Percentiles rank a stretch among this genome's conserved stretches.
phyloP scores from a whole-genome alignment of 305 asterid species.

The Fraxinus xanthoxyloides region DNA sequence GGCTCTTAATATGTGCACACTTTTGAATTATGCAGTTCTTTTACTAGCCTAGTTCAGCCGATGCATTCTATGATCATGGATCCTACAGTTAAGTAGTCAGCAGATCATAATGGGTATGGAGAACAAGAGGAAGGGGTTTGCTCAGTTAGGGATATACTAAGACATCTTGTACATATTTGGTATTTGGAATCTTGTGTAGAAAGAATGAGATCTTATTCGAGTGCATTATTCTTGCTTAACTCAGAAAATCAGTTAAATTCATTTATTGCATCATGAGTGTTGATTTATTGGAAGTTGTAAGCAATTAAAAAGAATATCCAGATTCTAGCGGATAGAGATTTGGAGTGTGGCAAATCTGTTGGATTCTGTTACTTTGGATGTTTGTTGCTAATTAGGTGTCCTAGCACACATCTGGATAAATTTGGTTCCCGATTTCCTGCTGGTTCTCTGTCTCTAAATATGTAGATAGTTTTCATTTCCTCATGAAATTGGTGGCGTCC shows the following conservation, averaged over 20 bases:
- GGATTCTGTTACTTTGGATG: not conserved
- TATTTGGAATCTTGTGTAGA: not conserved
- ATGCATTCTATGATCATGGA: not conserved
- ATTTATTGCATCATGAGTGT: not conserved
- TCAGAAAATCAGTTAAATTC: not conserved
- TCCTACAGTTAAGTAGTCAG: not conserved
- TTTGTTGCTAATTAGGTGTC: slow-evolving; percentile 6
- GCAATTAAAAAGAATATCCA: not conserved
- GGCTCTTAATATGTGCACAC: not conserved
- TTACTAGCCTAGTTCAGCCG: not conserved
- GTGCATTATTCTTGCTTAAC: not conserved
- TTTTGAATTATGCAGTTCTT: not conserved
- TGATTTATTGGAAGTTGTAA: not conserved
- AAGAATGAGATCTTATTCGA: not conserved
- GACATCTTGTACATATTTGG: not conserved
- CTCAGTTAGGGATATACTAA: not conserved
- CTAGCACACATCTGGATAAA: not conserved
- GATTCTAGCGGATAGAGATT: not conserved
- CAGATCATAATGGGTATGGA: not conserved
- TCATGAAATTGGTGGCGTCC: slow-evolving; percentile 9
- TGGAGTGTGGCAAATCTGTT: not conserved
- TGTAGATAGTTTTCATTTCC: slow-evolving; percentile 15
- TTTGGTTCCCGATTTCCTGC: slow-evolving; percentile 18
- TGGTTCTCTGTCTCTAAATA: not conserved
- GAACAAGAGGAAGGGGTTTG: not conserved